Percentiles rank a stretch among this genome's conserved stretches.
These are phyloP conservation scores for Potentilla sterilis DNA, from an alignment of 306 rosid genomes.

Conservation along the genomic window DNA sequence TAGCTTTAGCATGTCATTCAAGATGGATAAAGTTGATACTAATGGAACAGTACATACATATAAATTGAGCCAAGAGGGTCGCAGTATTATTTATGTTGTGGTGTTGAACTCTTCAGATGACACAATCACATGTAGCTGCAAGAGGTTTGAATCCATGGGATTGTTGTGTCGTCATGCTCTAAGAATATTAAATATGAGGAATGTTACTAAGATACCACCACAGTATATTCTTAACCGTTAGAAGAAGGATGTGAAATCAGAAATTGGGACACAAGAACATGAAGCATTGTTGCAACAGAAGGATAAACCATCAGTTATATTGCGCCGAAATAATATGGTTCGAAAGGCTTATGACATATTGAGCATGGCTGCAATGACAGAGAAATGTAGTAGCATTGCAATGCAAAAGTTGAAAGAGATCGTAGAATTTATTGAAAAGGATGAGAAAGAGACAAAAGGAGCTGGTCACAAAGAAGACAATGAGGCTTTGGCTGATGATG, in stretches of 20 bases:
- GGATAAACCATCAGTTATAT: no score
- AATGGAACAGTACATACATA: background rate
- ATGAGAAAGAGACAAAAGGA: background rate
- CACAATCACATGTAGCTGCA: no score
- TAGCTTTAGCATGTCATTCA: background rate
- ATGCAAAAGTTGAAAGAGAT: no score
- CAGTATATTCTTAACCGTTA: background rate
- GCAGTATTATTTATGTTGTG: background rate
- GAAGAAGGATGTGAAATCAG: background rate
- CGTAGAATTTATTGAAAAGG: background rate
- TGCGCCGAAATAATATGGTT: background rate
- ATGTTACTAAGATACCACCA: background rate
- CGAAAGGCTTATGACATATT: background rate
- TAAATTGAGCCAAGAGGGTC: background rate
- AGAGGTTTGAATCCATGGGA: background rate
- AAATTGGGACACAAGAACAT: background rate
- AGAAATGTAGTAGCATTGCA: background rate
- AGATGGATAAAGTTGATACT: background rate
- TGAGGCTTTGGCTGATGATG: background rate
- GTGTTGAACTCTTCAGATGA: background rate
- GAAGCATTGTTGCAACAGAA: background rate
- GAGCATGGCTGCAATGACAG: background rate
- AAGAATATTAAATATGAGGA: background rate
- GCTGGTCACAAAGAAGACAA: background rate
- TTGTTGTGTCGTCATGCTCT: background rate